A percentile compares a stretch with the other conserved stretches of the same genome.
phyloP scores from a whole-genome alignment of 2,329 filamentous ascomycete genomes.

The Fusarium sarcochroum region DNA sequence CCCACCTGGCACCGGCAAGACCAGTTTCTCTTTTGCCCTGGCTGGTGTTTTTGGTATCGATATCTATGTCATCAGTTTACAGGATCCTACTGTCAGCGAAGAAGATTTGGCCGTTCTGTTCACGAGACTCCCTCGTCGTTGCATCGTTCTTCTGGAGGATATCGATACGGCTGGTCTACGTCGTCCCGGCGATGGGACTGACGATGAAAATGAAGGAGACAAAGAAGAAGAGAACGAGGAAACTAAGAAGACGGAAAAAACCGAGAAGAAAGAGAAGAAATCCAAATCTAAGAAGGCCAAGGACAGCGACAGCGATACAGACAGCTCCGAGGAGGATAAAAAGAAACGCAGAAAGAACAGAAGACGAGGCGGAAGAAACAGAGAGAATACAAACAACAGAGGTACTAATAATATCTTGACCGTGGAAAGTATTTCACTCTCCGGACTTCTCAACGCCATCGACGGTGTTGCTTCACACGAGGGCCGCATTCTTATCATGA shows the following conservation, averaged over 20 bases:
- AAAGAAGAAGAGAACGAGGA: conserved; percentile 13
- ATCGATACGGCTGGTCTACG: conserved; percentile 76
- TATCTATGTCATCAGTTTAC: conserved; percentile 72
- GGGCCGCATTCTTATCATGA: conserved; percentile 85
- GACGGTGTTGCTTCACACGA: conserved; percentile 86
- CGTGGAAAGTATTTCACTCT: conserved; percentile 74
- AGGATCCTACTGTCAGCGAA: conserved; percentile 73
- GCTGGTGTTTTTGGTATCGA: conserved; percentile 76
- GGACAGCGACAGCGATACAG: conserved; percentile 38
- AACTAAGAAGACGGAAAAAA: conserved; percentile 21
- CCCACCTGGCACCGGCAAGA: conserved; percentile 82
- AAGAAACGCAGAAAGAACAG: conserved; percentile 40
- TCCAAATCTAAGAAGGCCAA: conserved; percentile 51
- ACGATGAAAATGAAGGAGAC: conserved; percentile 39
- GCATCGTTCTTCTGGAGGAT: conserved; percentile 77
- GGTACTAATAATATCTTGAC: conserved; percentile 42
- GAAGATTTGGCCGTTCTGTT: conserved; percentile 73
- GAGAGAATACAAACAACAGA: conserved; percentile 37
- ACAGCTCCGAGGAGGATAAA: conserved; percentile 45
- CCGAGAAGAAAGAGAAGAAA: conserved; percentile 38
- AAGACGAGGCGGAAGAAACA: conserved; percentile 37
- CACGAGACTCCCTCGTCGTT: conserved; percentile 71
- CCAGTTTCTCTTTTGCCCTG: conserved; percentile 74
- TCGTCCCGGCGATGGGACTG: conserved; percentile 55
- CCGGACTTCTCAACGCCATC: conserved; percentile 85